Percentiles rank a stretch among this genome's conserved stretches.
Evolutionary conservation across 495 filamentous ascomycete species (phyloP).

Genomic region (Aspergillus funiculosus): DNA sequence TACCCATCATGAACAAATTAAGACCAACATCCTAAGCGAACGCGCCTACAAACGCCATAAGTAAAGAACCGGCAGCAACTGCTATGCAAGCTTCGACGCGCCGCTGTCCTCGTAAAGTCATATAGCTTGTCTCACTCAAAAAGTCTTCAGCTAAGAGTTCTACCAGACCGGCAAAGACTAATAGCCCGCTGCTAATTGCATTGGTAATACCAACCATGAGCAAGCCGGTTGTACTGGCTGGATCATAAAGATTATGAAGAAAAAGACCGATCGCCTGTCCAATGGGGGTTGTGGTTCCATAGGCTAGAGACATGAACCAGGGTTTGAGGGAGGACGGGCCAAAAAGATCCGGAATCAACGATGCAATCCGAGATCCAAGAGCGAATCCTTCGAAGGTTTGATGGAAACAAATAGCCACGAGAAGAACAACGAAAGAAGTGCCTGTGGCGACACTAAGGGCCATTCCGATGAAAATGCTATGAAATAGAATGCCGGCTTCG

Average conservation of each 20-base stretch:
- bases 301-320: slow-evolving; percentile 94
- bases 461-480: slow-evolving; percentile 87
- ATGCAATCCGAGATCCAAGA: slow-evolving; percentile 65
- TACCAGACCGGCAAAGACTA: slow-evolving; percentile 87
- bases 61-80: slow-evolving; percentile 65
- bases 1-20: neutral
- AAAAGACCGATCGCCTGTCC: slow-evolving; percentile 84
- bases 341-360: slow-evolving; percentile 52
- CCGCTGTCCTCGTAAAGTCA: slow-evolving; percentile 58
- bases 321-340: slow-evolving; percentile 51
- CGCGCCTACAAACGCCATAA: slow-evolving; percentile 88
- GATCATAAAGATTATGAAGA: slow-evolving; percentile 80
- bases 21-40: slow-evolving; percentile 55
- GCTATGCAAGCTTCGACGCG: slow-evolving; percentile 70
- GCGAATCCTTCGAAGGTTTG: slow-evolving; percentile 80
- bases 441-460: slow-evolving; percentile 77
- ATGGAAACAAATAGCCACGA: slow-evolving; percentile 78
- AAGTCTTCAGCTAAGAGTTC: slow-evolving; percentile 94
- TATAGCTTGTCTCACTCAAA: slow-evolving; percentile 81
- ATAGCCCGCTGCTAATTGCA: slow-evolving; percentile 75
- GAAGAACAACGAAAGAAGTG: slow-evolving; percentile 69
- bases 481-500: slow-evolving; percentile 81
- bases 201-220: slow-evolving; percentile 93
- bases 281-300: slow-evolving; percentile 83
- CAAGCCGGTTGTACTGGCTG: slow-evolving; percentile 70